phyloP scores from a whole-genome alignment of 2,329 filamentous ascomycete species.

The Malbranchea cinnamomea region DNA sequence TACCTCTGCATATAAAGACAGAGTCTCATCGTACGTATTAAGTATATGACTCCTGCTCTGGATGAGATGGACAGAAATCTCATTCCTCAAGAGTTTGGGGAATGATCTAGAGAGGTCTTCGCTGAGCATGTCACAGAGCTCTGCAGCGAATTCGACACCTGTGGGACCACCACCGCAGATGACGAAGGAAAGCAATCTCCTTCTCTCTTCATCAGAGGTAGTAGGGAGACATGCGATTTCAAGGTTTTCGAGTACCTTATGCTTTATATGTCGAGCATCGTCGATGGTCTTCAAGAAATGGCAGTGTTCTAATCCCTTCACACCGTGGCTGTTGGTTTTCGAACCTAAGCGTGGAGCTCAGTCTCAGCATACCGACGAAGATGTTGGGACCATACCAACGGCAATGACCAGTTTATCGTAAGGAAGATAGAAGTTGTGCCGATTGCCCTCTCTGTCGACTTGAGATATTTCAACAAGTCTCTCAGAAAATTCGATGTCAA shows the following conservation, averaged over 20 bases:
- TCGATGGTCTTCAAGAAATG: conserved; percentile 92
- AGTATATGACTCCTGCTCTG: conserved; percentile 89
- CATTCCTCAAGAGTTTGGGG: conserved; percentile 80
- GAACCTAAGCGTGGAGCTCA: conserved; percentile 39
- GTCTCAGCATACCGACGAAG: not conserved
- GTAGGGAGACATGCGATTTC: conserved; percentile 88
- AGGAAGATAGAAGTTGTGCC: conserved; percentile 75
- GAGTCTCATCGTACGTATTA: conserved; percentile 92
- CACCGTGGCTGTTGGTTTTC: conserved; percentile 85
- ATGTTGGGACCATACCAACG: conserved; percentile 41
- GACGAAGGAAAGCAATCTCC: conserved; percentile 84
- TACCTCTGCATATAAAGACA: conserved; percentile 78
- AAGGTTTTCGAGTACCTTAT: conserved; percentile 75
- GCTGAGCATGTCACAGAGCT: conserved; percentile 90
- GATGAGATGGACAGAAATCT: conserved; percentile 94
- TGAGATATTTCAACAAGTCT: conserved; percentile 82
- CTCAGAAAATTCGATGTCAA: conserved; percentile 80
- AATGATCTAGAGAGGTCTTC: conserved; percentile 78
- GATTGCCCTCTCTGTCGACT: conserved; percentile 52
- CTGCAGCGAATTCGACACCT: conserved; percentile 93
- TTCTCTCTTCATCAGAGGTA: conserved; percentile 74
- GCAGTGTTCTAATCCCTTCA: conserved; percentile 85
- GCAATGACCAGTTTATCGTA: conserved; percentile 94
- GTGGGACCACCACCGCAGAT: conserved; percentile 89
- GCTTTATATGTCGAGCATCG: conserved; percentile 79